These are phyloP conservation scores for Tephrocybe rancida DNA, from an alignment of 768 basidiomycete genomes.

Conservation along the genomic window DNA sequence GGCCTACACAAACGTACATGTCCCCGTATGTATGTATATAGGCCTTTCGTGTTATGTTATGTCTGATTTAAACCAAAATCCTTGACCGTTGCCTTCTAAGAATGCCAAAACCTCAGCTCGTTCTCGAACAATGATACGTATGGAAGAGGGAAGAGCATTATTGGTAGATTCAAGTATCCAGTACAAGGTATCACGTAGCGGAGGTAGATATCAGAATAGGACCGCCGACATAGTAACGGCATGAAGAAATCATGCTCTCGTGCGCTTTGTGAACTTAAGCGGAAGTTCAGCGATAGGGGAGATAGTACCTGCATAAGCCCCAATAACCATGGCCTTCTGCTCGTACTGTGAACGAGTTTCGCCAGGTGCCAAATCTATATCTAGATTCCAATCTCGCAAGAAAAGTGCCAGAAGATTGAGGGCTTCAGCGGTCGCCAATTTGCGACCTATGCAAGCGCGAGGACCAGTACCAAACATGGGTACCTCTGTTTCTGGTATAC, in stretches of 20 bases:
- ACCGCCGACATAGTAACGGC: no score
- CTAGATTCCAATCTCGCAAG: slow-evolving; percentile 45
- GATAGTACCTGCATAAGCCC: not conserved
- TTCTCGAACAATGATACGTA: no score
- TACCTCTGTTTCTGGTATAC: slow-evolving; percentile 18
- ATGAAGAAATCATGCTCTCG: slow-evolving; percentile 20
- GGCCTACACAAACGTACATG: no score
- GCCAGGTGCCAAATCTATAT: slow-evolving; percentile 9
- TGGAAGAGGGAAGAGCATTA: no score
- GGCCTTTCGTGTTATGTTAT: no score
- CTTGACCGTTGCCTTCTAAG: no score
- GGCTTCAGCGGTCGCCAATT: slow-evolving; percentile 45
- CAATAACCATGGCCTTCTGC: slow-evolving; percentile 1
- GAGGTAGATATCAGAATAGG: no score
- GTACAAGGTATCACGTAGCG: no score
- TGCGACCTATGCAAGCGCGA: slow-evolving; percentile 43
- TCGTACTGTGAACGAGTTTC: slow-evolving; percentile 3
- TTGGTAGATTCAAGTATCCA: no score
- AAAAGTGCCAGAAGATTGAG: slow-evolving; percentile 43
- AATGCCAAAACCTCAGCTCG: no score
- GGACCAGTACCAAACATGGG: slow-evolving; percentile 32
- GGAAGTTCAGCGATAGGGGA: not conserved
- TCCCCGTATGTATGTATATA: no score
- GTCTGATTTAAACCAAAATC: no score
- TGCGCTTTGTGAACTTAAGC: not conserved